Evolutionary conservation across 768 basidiomycete species (phyloP), one percentile per base, ranked within the genome.

Genomic region (Termitomyces sp.): DNA sequence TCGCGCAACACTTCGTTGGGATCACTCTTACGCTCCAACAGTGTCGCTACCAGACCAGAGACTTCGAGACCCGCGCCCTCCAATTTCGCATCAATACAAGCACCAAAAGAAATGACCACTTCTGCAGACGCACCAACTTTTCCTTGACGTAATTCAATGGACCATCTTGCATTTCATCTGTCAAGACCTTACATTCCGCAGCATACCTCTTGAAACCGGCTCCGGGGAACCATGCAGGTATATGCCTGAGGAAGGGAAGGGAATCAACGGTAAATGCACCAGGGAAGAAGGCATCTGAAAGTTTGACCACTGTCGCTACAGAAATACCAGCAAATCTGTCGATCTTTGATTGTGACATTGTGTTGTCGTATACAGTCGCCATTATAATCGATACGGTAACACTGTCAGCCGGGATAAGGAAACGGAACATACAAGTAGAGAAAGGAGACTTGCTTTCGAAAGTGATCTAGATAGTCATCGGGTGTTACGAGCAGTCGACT

Each of bases 151-250:
- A 57, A 12, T 43, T 32, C 3, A 64, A 61, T 7, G 63, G 61
- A 6, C 36, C 46, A 46, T 68, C 44, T 36, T 54, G 56, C 54
- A 68, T 63, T 48, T 62, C 58, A 5, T 54, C 42, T 5, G 60
- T 59, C 10, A 58, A 37, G 13, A 22, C 55, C 26, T 61, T 57
- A 24, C 50, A 49, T 5, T 53, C 46, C 26, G 40, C 51, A 6
- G 67, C 70, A n/a, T 53, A 46, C 13, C 26, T 40, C 34, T 70
- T 57, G 61, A 73, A 74, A 4, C 57, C 56, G 10, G 66, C 63
- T 8, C 74, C 73, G 13, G 74, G 74, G 34, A 73, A 59, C 77
- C 77, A 79, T 0, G 62, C 56, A 18, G 77, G 77, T 10, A 76
- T 27, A 48, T 73, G 55, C 33, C 69, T 66, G 12, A 78, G 69